phyloP scores from a whole-genome alignment of 495 filamentous ascomycete genomes.

The Neurospora sp. region DNA sequence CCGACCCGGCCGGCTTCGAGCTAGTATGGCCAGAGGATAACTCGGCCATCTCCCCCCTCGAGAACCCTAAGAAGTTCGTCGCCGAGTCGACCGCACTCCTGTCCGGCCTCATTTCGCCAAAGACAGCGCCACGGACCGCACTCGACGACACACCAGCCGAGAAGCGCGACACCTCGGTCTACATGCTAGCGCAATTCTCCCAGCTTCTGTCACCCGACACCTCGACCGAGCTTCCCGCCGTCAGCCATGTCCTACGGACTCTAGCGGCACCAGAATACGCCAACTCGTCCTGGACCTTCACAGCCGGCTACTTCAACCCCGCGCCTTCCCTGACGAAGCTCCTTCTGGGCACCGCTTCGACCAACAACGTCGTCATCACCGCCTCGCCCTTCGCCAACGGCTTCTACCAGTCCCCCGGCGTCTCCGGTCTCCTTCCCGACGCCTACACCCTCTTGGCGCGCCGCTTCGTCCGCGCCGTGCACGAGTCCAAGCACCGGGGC shows the following conservation, averaged over 20 bases:
- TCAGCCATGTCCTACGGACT: constrained; percentile 60
- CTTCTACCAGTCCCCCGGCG: constrained; percentile 80
- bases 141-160: constrained; percentile 8
- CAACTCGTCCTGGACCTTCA: constrained; percentile 81
- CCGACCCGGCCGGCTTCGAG: constrained; percentile 50
- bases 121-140: constrained; percentile 10
- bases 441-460: constrained; percentile 84
- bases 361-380: constrained; percentile 71
- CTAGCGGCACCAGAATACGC: constrained; percentile 50
- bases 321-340: constrained; percentile 68
- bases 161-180: constrained; percentile 59
- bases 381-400: constrained; percentile 94
- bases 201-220: constrained; percentile 67
- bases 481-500: constrained; percentile 44
- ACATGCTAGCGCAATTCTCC: constrained; percentile 77
- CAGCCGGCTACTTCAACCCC: constrained; percentile 97
- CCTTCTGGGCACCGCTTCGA: constrained; percentile 58
- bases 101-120: constrained; percentile 47
- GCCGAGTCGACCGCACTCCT: constrained; percentile 55
- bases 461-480: constrained; percentile 65
- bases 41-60: constrained; percentile 57
- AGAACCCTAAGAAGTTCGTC: constrained; percentile 57
- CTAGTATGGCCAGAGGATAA: constrained; percentile 75
- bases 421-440: constrained; percentile 79
- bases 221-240: constrained; percentile 78